Evolutionary conservation across 2,329 filamentous ascomycete genomes (phyloP), one percentile per base, ranked within the genome.

Genomic region (Calonectria pteridis): DNA sequence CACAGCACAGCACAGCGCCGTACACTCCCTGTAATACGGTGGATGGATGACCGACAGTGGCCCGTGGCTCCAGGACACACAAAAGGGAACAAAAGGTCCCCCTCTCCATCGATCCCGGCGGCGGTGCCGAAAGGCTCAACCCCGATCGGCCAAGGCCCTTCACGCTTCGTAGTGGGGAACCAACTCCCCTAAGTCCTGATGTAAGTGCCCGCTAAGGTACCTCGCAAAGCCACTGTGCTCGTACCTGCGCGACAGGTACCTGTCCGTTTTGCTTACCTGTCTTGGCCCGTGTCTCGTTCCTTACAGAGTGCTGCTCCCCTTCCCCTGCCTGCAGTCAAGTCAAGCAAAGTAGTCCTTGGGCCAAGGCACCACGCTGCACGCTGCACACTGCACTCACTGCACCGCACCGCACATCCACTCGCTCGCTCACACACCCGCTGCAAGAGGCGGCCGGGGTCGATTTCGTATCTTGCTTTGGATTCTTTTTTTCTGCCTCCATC

Each of bases 381-480:
- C 43, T 46, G n/a, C 59, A 55, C 66, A 35, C 63, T 40, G 37
- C 69, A 51, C 63, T n/a, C 53, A 16, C 35, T 37, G 40, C 40
- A 46, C 40, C 9, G 40, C 40, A 46, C 18, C 40, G 20, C n/a
- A 23, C 43, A 46, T 23, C n/a, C 43, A 23, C 68, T 50, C 68
- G 55, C 72, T 29, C 59, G 31, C 51, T 51, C 72, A 35, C 68
- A 63, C 68, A 66, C 59, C 49, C 70, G 73, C 62, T 64, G 62
- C 37, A n/a, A 69, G 67, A 69, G 46, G 51, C 66, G 53, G 66
- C 55, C 67, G 53, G 58, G 68, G 63, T 73, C 37, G 67, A 70
- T 71, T 71, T 73, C 72, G 72, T 73, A 73, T 73, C 72, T 73
- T 46, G 43, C 43, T 20, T 46, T 58, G 67, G 59, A 29, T 58